A percentile compares a stretch with the other conserved stretches of the same genome.
Evolutionary conservation across 306 rosid genomes (phyloP).

Genomic region (Malus asiatica): DNA sequence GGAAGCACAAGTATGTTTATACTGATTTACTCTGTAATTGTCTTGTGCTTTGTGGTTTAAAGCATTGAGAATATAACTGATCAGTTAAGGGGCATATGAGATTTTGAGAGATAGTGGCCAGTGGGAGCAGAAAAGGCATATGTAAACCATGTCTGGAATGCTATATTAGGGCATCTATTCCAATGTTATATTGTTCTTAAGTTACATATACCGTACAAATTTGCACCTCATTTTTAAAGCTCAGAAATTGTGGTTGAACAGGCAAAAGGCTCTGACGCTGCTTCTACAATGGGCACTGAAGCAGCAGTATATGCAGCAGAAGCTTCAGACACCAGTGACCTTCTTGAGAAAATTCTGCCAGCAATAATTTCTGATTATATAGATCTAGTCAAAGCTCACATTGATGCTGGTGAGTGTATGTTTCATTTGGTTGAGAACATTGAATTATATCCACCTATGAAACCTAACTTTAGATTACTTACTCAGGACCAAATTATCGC

Average conservation of each 20-base stretch:
- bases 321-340: constrained; percentile 86
- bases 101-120: not conserved
- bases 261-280: constrained; percentile 94
- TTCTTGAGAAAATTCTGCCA: constrained; percentile 79
- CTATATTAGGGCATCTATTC: not conserved
- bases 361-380: constrained; percentile 68
- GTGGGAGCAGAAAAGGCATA: not conserved
- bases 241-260: constrained; percentile 26
- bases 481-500: constrained; percentile 63
- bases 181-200: not conserved
- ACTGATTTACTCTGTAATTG: not conserved
- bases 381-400: constrained; percentile 75
- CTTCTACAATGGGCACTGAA: constrained; percentile 83
- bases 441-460: not conserved
- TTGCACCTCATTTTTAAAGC: constrained; percentile 7
- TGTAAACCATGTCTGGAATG: not conserved
- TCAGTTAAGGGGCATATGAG: not conserved
- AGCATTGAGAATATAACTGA: not conserved
- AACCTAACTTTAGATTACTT: constrained; percentile 7
- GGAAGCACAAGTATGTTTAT: constrained; percentile 73
- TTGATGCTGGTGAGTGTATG: constrained; percentile 51
- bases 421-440: constrained; percentile 15
- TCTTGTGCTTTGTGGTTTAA: not conserved
- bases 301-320: constrained; percentile 94
- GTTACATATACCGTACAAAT: not conserved